A percentile compares a stretch with the other conserved stretches of the same genome.
Evolutionary conservation across 2,329 filamentous ascomycete genomes (phyloP).

Genomic region (Fusarium dimerum): DNA sequence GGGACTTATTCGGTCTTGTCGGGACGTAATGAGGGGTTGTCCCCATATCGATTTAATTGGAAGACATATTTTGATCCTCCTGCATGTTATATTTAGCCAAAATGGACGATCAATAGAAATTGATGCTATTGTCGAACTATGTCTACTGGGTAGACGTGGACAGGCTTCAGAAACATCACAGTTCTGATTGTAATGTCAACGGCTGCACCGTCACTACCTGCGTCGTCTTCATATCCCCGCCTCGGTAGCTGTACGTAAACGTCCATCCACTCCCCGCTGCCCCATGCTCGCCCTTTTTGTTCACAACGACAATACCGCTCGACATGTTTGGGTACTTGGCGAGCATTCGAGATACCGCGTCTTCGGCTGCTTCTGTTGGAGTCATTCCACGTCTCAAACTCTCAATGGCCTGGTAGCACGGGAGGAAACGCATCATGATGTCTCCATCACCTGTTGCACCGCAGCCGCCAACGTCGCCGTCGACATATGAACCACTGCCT

Average conservation of each 20-base stretch:
- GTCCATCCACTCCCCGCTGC: conserved; percentile 55
- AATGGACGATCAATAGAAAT: not conserved
- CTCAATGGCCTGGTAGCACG: conserved; percentile 60
- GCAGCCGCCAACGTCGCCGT: conserved; percentile 54
- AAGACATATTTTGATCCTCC: too few species aligned
- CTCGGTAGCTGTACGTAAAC: conserved; percentile 54
- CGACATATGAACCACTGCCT: conserved; percentile 57
- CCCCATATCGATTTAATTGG: too few species aligned
- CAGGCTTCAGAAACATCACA: not conserved
- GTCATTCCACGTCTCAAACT: conserved; percentile 50
- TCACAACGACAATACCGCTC: conserved; percentile 53
- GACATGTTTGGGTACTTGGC: conserved; percentile 46
- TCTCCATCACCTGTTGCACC: conserved; percentile 59
- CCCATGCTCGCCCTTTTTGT: conserved; percentile 49
- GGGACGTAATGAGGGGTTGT: too few species aligned
- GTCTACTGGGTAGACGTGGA: not conserved
- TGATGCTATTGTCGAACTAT: not conserved
- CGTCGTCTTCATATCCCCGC: conserved; percentile 47
- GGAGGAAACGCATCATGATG: conserved; percentile 58
- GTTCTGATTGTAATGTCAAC: conserved; percentile 7
- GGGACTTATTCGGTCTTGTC: too few species aligned
- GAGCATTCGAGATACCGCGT: conserved; percentile 52
- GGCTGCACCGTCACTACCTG: conserved; percentile 44
- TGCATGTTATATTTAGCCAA: not conserved
- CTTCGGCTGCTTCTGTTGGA: conserved; percentile 50